These are phyloP conservation scores for Marasmius fiardii DNA, from an alignment of 1,284 basidiomycete species.

Conservation along the genomic window DNA sequence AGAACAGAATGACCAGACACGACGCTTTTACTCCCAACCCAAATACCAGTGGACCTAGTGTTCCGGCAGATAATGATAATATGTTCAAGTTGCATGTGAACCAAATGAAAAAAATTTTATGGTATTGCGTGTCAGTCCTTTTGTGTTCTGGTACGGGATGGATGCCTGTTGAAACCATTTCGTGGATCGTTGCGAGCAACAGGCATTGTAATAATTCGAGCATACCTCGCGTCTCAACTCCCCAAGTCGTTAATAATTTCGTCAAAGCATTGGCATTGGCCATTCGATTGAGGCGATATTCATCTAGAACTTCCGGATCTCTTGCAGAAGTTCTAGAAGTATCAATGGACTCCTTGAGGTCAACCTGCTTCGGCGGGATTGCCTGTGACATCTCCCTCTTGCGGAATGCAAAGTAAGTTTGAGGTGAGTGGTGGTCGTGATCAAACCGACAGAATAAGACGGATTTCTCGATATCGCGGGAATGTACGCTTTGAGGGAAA, in stretches of 20 bases:
- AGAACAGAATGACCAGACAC: slow-evolving; percentile 73
- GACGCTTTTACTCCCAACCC: slow-evolving; percentile 69
- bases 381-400: no score
- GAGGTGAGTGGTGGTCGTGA: no score
- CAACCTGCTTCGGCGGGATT: no score
- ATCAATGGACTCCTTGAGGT: no score
- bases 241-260: not conserved
- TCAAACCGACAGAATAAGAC: no score
- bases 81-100: slow-evolving; percentile 73
- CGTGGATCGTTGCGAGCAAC: not conserved
- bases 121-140: slow-evolving; percentile 43
- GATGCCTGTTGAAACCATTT: not conserved
- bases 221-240: not conserved
- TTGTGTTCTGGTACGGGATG: slow-evolving; percentile 2
- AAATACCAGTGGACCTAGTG: slow-evolving; percentile 66
- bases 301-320: not conserved
- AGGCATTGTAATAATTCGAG: not conserved
- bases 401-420: no score
- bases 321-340: not conserved
- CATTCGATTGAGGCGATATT: not conserved
- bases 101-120: slow-evolving; percentile 77
- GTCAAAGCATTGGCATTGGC: not conserved
- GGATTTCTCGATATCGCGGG: no score
- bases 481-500: no score
- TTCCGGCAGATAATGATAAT: slow-evolving; percentile 76